A percentile compares a stretch with the other conserved stretches of the same genome.
phyloP scores from a whole-genome alignment of 345 rosid genomes.

The Syzygium grande region DNA sequence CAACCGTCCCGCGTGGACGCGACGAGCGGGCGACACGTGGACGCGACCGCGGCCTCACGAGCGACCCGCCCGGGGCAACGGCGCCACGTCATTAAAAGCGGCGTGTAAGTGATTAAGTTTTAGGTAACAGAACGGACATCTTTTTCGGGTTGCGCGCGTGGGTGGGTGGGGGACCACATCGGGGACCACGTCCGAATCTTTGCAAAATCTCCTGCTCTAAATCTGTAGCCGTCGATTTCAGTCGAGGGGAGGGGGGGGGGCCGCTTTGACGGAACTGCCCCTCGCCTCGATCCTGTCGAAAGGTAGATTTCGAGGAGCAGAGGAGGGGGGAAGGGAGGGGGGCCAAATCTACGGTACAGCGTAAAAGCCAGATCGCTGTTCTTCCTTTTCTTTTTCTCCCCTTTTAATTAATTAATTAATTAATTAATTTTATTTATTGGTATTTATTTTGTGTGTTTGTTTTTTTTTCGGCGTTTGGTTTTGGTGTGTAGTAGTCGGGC shows the following conservation, averaged over 20 bases:
- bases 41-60: no score
- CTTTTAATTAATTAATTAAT: neutral
- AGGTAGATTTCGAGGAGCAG: neutral
- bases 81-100: neutral
- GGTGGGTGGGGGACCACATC: neutral
- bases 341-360: neutral
- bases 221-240: neutral
- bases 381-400: neutral
- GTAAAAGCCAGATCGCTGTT: neutral
- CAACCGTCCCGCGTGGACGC: neutral
- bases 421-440: neutral
- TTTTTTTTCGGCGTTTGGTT: neutral
- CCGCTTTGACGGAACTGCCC: neutral
- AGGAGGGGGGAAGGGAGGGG: neutral
- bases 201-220: neutral
- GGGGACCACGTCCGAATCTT: constrained; percentile 1
- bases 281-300: neutral
- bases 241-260: neutral
- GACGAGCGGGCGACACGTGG: neutral
- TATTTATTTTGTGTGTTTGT: no score
- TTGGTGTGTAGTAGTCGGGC: neutral
- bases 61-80: neutral
- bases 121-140: neutral
- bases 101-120: neutral
- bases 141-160: neutral